Percentiles rank a stretch among this genome's conserved stretches.
Conservation (phyloP, 495 filamentous ascomycete genomes). For the Hypomontagnella submonticulosa region DNA sequence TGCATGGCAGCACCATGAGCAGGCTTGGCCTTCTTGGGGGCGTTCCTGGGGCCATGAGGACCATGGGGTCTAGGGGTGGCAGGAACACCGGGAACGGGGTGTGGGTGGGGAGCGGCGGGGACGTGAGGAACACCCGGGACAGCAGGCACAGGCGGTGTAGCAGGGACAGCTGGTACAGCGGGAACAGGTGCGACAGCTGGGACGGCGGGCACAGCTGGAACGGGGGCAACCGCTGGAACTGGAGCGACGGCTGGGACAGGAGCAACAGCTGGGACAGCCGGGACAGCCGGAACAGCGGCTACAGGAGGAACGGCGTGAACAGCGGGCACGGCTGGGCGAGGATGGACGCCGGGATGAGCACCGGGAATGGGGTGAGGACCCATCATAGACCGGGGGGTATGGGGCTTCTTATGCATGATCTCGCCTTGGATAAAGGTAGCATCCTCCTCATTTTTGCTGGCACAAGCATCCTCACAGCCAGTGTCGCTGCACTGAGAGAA, state of each 20-base stretch:
- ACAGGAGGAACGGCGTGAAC: background rate
- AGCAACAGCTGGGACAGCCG: background rate
- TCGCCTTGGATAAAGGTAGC: background rate
- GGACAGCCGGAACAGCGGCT: background rate
- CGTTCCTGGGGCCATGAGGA: background rate
- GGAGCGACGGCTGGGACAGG: background rate
- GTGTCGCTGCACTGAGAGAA: conserved; percentile 20
- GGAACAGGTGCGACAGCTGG: background rate
- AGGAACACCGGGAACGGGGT: background rate
- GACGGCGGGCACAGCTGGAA: background rate
- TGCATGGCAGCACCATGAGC: background rate
- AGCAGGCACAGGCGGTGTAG: background rate
- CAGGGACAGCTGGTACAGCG: background rate
- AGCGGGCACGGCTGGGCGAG: background rate
- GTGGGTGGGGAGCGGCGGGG: background rate
- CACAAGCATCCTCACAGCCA: conserved; percentile 15
- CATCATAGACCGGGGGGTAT: background rate
- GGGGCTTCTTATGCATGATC: background rate
- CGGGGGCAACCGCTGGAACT: background rate
- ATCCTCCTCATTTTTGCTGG: background rate
- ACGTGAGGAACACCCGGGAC: background rate
- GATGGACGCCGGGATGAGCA: background rate
- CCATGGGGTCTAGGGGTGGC: background rate
- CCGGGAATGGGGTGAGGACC: background rate
- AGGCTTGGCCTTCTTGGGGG: background rate